phyloP scores from a whole-genome alignment of 140 eudicot genomes.

The Erigeron philadelphicus region DNA sequence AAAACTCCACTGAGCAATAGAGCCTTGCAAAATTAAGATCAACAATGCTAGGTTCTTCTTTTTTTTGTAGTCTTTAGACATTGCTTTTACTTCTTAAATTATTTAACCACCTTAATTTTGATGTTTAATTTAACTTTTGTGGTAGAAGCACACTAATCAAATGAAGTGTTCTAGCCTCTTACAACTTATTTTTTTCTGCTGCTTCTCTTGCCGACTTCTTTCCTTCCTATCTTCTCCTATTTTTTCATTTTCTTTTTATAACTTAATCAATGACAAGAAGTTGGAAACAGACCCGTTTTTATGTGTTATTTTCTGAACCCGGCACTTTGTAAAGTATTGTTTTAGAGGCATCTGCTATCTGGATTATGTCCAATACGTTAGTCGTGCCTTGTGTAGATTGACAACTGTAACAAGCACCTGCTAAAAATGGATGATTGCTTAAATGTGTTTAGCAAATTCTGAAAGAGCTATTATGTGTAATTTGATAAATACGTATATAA shows the following conservation, averaged over 20 bases:
- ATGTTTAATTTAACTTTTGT: background rate
- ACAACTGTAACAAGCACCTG: background rate
- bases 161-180: background rate
- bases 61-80: background rate
- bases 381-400: background rate
- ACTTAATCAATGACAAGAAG: background rate
- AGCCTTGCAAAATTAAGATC: too few species aligned
- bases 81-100: too few species aligned
- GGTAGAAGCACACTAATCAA: background rate
- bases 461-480: background rate
- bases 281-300: background rate
- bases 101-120: background rate
- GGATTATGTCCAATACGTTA: background rate
- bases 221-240: background rate
- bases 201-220: background rate
- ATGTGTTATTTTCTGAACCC: background rate
- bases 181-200: background rate
- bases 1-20: too few species aligned
- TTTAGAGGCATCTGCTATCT: background rate
- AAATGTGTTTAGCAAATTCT: background rate
- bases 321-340: background rate
- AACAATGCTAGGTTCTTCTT: too few species aligned
- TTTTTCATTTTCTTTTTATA: too few species aligned
- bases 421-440: background rate
- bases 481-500: background rate